Evolutionary conservation across 129 eudicot genomes (phyloP), one percentile per base, ranked within the genome.

Genomic region (Escallonia herrerae): DNA sequence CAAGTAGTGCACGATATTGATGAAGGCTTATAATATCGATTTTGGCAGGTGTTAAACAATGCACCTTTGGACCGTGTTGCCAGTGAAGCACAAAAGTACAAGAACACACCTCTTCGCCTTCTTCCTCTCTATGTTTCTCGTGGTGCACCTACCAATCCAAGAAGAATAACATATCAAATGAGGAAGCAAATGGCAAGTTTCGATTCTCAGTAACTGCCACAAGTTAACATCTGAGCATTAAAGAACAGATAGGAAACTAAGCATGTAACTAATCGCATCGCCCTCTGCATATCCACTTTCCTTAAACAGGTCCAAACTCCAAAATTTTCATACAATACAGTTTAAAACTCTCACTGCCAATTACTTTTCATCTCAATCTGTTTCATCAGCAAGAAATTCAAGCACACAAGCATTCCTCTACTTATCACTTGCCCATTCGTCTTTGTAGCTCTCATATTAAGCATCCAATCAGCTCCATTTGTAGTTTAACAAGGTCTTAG

Each of bases 51-150:
- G 88, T 79, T 44, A 80, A 41, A 64, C 64, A 69, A 54, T 86
- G 95, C 56, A 62, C 69, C 45, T 47, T 63, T 6, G 87, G 95
- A 66, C 95, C 97, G 66, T 86, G 95, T 64, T 62, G 74, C 97
- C 97, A 90, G 56, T 48, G 71, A 40, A 90, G 70, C 68, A 83
- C 50, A 67, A 79, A 86, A 61, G 75, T 65, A 81, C 97, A 90
- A 48, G 56, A 3, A 47, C 97, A 90, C 72, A 60, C 79, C 72
- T 82, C 86, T 14, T 69, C 82, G 15, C 53, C 71, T 22, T 76
- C 78, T 58, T 53, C 72, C 39, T 79, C 68, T 7, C 67, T 42
- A 76, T 90, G 97, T 58, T 79, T 76, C 71, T 72, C 62, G 49
- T 41, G 76, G 57, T 67, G 38, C 76, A 86, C 88, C 95, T 90